Evolutionary conservation across 441 rosid genomes (phyloP).

Genomic region (Raphanus hybrid): DNA sequence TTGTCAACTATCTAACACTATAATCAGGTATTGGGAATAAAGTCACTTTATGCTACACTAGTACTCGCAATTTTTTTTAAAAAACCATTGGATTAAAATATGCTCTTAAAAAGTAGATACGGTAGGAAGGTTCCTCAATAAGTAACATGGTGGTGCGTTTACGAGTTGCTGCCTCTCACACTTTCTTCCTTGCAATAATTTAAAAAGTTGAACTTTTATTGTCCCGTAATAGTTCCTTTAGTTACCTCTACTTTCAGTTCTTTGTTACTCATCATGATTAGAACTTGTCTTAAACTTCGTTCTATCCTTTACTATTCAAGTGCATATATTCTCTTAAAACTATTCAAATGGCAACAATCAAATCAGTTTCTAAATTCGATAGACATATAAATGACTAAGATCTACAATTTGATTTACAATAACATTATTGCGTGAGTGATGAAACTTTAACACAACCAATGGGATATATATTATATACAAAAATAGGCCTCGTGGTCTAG

Average conservation of each 20-base stretch:
- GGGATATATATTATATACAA: background rate
- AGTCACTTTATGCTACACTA: no score
- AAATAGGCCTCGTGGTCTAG: background rate
- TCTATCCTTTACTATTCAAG: background rate
- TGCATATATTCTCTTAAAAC: background rate
- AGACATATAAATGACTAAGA: background rate
- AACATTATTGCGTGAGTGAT: background rate
- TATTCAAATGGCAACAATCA: background rate
- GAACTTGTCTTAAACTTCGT: slow-evolving; percentile 1
- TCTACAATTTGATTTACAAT: background rate
- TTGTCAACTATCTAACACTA: no score
- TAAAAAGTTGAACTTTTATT: background rate
- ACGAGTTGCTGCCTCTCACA: slow-evolving; percentile 7
- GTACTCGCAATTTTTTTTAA: background rate
- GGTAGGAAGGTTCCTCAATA: background rate
- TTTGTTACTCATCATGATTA: background rate
- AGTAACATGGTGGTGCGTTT: background rate
- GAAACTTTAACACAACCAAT: background rate
- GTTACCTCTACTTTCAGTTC: background rate
- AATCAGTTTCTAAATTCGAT: background rate
- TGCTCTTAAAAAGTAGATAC: background rate
- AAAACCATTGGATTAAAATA: no score
- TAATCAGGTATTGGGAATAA: no score
- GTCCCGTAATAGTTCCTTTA: background rate
- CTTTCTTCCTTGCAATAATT: background rate